Evolutionary conservation across 2,329 filamentous ascomycete species (phyloP), one percentile per base, ranked within the genome.

Genomic region (Cladosporium sphaerospermum): DNA sequence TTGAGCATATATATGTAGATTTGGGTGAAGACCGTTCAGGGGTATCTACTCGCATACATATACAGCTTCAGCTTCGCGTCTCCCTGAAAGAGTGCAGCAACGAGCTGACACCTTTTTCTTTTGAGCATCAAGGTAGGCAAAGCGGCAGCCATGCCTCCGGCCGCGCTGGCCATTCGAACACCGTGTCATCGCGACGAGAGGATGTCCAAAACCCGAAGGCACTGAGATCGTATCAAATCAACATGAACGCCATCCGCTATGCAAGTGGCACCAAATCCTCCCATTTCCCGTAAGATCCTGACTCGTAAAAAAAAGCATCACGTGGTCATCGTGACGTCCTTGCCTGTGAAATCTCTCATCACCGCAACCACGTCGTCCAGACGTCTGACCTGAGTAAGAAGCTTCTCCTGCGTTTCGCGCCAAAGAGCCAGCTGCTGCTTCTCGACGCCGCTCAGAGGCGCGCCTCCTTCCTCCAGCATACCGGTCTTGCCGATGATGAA

Each of bases 341-440:
- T 63, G 36, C 63, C 62, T 40, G 53, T 58, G 45, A 69, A 76
- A 57, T 99, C 93, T 57, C 88, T 79, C 61, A 97, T 78, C 10
- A 93, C 79, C 23, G 86, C 86, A 44, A 97, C 84, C 60, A 96
- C 76, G 49, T 93, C 86, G 71, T 99, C 93, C 60, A 96, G 76
- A 56, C 89, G 80, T 67, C 81, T 81, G 9, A 96, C 77, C 70
- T 96, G 89, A 1, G 83, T 82, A 34, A 95, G 74, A 37, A 99
- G 74, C 73, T 85, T 85, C 63, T 85, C 82, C 61, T 86, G 81
- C 54, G 76, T 75, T 45, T 78, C 75, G 51, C 73, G 75, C 80
- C 81, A 86, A 50, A 75, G 73, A 65, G 86, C 81, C 56, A 90
- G 74, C 36, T 80, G 80, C 57, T 85, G 74, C 66, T 89, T 81